Evolutionary conservation across 345 rosid genomes (phyloP).

Genomic region (Firmiana major): DNA sequence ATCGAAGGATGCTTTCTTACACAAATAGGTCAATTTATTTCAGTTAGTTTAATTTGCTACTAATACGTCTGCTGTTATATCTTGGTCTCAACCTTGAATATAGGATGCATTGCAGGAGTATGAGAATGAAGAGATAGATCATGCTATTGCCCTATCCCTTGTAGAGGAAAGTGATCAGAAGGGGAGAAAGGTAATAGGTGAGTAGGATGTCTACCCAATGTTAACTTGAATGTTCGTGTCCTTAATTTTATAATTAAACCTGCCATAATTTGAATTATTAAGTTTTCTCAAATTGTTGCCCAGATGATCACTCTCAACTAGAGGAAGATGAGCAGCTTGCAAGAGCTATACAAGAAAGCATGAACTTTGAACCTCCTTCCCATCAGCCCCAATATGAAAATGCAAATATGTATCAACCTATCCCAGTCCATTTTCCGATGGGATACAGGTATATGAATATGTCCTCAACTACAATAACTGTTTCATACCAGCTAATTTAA

Average conservation of each 20-base stretch:
- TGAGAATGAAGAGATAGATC: constrained; percentile 75
- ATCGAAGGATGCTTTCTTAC: neutral
- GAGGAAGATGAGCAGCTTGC: constrained; percentile 96
- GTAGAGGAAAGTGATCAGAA: constrained; percentile 53
- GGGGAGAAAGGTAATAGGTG: constrained; percentile 39
- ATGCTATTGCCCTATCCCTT: constrained; percentile 81
- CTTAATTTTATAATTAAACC: constrained; percentile 10
- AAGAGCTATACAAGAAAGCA: constrained; percentile 83
- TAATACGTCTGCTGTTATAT: constrained; percentile 8
- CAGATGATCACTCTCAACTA: constrained; percentile 52
- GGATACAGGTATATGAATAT: constrained; percentile 64
- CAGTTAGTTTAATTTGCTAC: constrained; percentile 4
- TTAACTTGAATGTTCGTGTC: constrained; percentile 2
- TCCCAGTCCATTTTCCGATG: constrained; percentile 49
- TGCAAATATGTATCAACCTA: constrained; percentile 28
- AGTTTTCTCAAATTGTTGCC: constrained; percentile 25
- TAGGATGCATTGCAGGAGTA: constrained; percentile 53
- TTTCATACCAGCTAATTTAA: neutral
- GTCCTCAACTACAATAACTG: constrained; percentile 1
- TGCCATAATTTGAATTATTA: constrained; percentile 16
- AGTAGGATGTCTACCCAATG: constrained; percentile 29
- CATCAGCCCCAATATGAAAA: constrained; percentile 35
- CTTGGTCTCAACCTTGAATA: constrained; percentile 18
- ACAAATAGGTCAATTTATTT: neutral
- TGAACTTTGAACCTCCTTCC: constrained; percentile 54